Evolutionary conservation across 371 early-diverging fungal species (phyloP).

Genomic region (Lichtheimia hyalospora): DNA sequence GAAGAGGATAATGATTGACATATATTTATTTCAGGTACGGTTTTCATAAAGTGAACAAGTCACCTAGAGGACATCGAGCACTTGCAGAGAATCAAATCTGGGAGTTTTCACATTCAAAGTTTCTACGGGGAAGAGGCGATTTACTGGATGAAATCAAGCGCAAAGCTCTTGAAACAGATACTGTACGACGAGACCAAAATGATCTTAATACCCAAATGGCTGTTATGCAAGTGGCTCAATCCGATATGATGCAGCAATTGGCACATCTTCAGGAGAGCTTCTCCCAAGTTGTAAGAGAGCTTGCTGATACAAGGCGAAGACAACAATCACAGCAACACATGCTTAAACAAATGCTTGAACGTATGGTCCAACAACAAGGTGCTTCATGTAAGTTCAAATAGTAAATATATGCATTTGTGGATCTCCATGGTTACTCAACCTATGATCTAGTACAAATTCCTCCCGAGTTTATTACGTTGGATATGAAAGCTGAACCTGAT

Average conservation of each 20-base stretch:
- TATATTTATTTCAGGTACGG: slow-evolving; percentile 56
- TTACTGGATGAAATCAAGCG: slow-evolving; percentile 84
- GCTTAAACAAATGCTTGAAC: slow-evolving; percentile 56
- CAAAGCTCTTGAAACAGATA: slow-evolving; percentile 78
- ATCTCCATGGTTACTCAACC: neutral
- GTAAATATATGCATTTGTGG: slow-evolving; percentile 1
- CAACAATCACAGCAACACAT: slow-evolving; percentile 60
- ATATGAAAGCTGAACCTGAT: slow-evolving; percentile 16
- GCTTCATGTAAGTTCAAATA: slow-evolving; percentile 15
- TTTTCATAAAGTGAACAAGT: slow-evolving; percentile 87
- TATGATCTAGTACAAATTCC: slow-evolving; percentile 28
- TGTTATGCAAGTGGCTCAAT: slow-evolving; percentile 72
- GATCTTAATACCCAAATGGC: slow-evolving; percentile 73
- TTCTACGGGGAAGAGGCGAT: slow-evolving; percentile 76
- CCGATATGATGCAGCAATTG: slow-evolving; percentile 75
- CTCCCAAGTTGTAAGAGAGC: slow-evolving; percentile 65
- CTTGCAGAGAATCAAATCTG: slow-evolving; percentile 85
- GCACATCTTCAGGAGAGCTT: slow-evolving; percentile 71
- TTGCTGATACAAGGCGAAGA: slow-evolving; percentile 58
- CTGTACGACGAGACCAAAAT: slow-evolving; percentile 68
- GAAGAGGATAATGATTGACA: slow-evolving; percentile 8
- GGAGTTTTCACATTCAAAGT: slow-evolving; percentile 91
- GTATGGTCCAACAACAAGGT: slow-evolving; percentile 47
- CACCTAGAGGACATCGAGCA: slow-evolving; percentile 81
- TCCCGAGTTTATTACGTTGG: slow-evolving; percentile 28